Conservation (phyloP, 148 eudicot species). For the Polygonum aviculare region DNA sequence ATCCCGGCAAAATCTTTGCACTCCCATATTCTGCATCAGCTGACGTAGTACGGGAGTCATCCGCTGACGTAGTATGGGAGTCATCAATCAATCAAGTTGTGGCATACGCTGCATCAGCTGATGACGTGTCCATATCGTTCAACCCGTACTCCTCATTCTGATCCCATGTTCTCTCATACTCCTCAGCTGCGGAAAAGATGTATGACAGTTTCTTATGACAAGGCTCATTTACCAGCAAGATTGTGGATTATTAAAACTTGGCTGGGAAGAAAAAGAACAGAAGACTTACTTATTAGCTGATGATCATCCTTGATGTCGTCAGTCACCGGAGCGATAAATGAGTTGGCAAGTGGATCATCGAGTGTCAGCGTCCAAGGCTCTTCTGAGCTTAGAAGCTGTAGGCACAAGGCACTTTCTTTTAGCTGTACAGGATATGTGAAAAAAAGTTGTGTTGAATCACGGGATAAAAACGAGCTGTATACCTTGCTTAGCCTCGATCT, state of each 20-base stretch:
- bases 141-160: slow-evolving; percentile 95
- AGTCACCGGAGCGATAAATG: slow-evolving; percentile 80
- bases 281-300: slow-evolving; percentile 21
- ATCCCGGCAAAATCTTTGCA: too few species aligned
- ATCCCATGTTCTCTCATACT: slow-evolving; percentile 88
- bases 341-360: slow-evolving; percentile 90
- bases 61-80: too few species aligned
- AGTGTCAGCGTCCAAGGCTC: slow-evolving; percentile 79
- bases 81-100: not conserved
- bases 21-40: too few species aligned
- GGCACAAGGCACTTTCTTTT: not conserved
- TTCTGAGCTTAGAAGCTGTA: slow-evolving; percentile 65
- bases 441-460: too few species aligned
- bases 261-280: not conserved
- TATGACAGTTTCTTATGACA: not conserved
- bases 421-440: not conserved
- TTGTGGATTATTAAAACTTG: not conserved
- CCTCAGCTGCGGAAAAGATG: slow-evolving; percentile 45
- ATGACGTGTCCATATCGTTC: slow-evolving; percentile 88
- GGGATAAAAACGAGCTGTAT: not conserved
- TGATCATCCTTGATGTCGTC: slow-evolving; percentile 67
- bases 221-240: not conserved
- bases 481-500: slow-evolving; percentile 66
- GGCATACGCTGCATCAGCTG: slow-evolving; percentile 74
- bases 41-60: too few species aligned